Base-by-base conservation (phyloP, 1,284 basidiomycete genomes). In the Sporisorium graminicola region DNA sequence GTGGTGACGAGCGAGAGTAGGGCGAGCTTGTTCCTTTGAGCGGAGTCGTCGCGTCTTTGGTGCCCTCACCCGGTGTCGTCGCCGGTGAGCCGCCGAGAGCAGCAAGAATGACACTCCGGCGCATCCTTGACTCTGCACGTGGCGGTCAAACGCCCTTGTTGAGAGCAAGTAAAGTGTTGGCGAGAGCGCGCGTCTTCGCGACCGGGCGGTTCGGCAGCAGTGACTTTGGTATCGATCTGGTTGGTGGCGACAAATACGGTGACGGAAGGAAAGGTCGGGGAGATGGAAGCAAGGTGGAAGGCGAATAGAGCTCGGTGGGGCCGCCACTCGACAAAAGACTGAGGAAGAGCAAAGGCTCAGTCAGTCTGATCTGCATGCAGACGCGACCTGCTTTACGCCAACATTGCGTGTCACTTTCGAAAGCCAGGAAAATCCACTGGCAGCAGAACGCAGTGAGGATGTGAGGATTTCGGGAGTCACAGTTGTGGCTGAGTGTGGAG, bases 21-120 rank as follows among this genome's bases (percentile, higher is more conserved):
- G 58, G 57, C 4, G 63, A 65, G 26, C 63, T 42, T 37, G 64
- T 74, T 22, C 40, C 57, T 37, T 63, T 66, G 43, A 67, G 42
- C 0, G 61, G 56, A 5, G 65, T 61, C 5, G 43, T 18, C 2
- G 50, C 52, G 43, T 58, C 60, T 44, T 64, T 68, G 53, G 20
- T 57, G 44, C 43, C 50, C 10, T 64, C 63, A 27, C 49, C 51
- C 7, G 60, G 53, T 3, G 20, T 49, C 26, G 66, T 59, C 24
- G 66, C 62, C 16, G 66, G 63, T 46, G 72, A 58, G 44, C 57
- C 61, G 18, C 73, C 73, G 20, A 75, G 56, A 10, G 73, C 73
- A 16, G 73, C 73, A 2, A 70, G 67, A 16, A 75, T 71, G 43
- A 75, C 67, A 42, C 73, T 75, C 20, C 73, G 44, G 26, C 67